Evolutionary conservation across 2,329 filamentous ascomycete genomes (phyloP).

Genomic region (Claviceps pazoutovae): DNA sequence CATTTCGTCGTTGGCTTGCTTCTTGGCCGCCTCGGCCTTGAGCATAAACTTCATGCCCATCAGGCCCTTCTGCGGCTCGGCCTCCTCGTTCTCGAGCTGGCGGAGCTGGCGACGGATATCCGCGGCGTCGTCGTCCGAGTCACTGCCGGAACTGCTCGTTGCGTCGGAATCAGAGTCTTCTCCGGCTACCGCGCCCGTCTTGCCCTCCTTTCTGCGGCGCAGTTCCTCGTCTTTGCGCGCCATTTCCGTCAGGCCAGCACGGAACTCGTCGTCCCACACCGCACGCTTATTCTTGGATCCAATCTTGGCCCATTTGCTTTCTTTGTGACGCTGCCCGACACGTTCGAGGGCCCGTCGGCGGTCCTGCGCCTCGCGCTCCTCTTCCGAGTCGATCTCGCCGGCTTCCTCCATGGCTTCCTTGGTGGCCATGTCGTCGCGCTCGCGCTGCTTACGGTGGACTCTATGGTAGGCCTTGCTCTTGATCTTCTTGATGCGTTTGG

Average conservation of each 20-base stretch:
- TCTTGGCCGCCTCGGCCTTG: constrained; percentile 66
- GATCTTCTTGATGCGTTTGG: constrained; percentile 95
- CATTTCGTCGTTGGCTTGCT: constrained; percentile 68
- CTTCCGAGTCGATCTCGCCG: constrained; percentile 49
- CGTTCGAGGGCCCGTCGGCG: constrained; percentile 68
- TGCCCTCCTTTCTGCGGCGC: constrained; percentile 64
- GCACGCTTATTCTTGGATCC: constrained; percentile 65
- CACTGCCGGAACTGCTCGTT: constrained; percentile 43
- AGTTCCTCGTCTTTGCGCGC: constrained; percentile 72
- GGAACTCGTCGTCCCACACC: constrained; percentile 80
- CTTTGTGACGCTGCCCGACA: constrained; percentile 71
- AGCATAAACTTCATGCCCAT: constrained; percentile 91
- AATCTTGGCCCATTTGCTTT: constrained; percentile 86
- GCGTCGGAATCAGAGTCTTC: constrained; percentile 38
- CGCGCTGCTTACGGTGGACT: constrained; percentile 66
- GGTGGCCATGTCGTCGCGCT: constrained; percentile 38
- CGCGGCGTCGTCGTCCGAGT: constrained; percentile 26
- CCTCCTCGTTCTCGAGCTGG: constrained; percentile 31
- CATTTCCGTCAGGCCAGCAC: constrained; percentile 65
- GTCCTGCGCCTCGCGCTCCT: constrained; percentile 51
- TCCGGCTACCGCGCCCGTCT: constrained; percentile 24
- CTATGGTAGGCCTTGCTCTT: constrained; percentile 93
- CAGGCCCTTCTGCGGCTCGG: constrained; percentile 49
- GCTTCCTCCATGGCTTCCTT: constrained; percentile 40
- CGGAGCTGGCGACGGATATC: constrained; percentile 34